These are phyloP conservation scores for Eucalyptus globulus DNA, from an alignment of 345 rosid species.

Conservation along the genomic window DNA sequence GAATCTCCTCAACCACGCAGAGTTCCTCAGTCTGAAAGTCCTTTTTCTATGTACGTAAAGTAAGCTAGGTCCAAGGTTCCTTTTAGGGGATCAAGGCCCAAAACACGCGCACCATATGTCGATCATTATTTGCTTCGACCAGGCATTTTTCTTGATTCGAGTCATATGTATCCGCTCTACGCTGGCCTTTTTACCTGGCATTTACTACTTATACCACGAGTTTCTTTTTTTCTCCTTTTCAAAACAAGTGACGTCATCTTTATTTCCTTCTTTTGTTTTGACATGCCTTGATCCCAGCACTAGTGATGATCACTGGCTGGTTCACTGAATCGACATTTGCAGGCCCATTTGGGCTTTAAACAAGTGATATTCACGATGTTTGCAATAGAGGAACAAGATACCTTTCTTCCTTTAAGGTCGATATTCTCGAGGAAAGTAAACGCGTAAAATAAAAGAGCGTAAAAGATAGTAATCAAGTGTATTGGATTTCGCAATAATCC, in stretches of 20 bases:
- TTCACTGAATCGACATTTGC: not conserved
- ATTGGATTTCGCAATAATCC: too few relatives aligned
- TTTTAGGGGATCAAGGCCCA: not conserved
- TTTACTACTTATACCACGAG: not conserved
- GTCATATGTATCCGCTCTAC: not conserved
- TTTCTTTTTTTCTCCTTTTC: not conserved
- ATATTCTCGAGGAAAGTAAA: too few relatives aligned
- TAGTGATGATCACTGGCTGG: not conserved
- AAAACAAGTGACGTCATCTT: not conserved
- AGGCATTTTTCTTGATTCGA: too few relatives aligned
- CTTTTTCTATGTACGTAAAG: not conserved
- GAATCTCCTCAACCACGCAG: not conserved
- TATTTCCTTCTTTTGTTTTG: not conserved
- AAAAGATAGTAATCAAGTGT: too few relatives aligned
- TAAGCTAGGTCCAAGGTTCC: not conserved
- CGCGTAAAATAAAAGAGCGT: too few relatives aligned
- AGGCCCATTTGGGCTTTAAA: not conserved
- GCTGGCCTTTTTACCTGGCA: not conserved
- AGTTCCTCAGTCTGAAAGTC: not conserved
- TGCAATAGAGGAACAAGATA: not conserved
- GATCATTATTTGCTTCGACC: too few relatives aligned
- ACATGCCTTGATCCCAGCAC: not conserved
- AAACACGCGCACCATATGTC: not conserved
- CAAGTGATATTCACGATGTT: not conserved
- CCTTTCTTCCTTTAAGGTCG: not conserved